These are phyloP conservation scores for Asterophora parasitica DNA, from an alignment of 768 basidiomycete genomes.

Conservation along the genomic window DNA sequence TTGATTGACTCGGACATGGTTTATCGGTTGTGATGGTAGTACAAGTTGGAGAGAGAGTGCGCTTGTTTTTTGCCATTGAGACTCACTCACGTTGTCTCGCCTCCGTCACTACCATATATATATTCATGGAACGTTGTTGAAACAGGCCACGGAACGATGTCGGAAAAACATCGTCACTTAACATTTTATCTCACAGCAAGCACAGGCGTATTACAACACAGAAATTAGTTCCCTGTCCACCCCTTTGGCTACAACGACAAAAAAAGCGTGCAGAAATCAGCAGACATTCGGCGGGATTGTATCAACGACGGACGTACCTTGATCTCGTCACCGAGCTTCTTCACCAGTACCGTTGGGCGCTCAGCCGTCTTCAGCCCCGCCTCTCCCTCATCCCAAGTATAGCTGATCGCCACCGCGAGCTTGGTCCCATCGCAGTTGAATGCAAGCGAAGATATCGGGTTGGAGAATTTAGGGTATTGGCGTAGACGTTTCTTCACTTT, in stretches of 20 bases:
- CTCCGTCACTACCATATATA: too few relatives aligned
- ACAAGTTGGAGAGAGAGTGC: too few relatives aligned
- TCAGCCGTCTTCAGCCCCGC: conserved; percentile 61
- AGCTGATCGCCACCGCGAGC: conserved; percentile 79
- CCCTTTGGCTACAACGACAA: conserved; percentile 13
- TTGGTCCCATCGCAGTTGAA: conserved; percentile 83
- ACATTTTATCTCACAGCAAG: too few relatives aligned
- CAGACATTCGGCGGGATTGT: neutral
- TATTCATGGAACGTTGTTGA: too few relatives aligned
- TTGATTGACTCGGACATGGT: conserved; percentile 2
- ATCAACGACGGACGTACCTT: conserved; percentile 41
- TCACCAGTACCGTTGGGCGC: conserved; percentile 55
- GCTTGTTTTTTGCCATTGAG: too few relatives aligned
- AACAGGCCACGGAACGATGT: too few relatives aligned
- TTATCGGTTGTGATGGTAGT: neutral
- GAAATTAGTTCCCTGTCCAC: conserved; percentile 14
- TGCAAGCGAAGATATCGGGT: conserved; percentile 71
- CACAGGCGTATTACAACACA: neutral
- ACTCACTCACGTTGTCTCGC: too few relatives aligned
- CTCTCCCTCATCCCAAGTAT: conserved; percentile 89
- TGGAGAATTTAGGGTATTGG: conserved; percentile 78
- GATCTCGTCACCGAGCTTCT: conserved; percentile 70
- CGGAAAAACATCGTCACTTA: too few relatives aligned
- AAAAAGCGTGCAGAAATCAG: neutral
- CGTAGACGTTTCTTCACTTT: conserved; percentile 92